A percentile compares a stretch with the other conserved stretches of the same genome.
phyloP scores from a whole-genome alignment of 805 yeast genomes.

The Metschnikowia koreensis region DNA sequence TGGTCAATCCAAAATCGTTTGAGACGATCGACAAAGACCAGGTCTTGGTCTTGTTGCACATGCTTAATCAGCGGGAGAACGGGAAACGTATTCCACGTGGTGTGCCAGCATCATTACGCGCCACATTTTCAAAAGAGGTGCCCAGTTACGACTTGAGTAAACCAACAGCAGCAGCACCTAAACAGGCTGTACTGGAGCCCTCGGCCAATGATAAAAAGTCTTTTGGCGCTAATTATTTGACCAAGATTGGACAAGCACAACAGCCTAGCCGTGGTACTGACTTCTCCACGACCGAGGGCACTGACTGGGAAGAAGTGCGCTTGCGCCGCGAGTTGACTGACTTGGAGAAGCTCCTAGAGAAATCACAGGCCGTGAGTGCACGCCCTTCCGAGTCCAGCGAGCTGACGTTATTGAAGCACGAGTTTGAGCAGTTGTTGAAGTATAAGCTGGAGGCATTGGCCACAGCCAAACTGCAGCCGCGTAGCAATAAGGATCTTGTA shows the following conservation, averaged over 20 bases:
- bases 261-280: constrained; percentile 56
- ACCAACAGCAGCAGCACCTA: background rate
- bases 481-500: constrained; percentile 36
- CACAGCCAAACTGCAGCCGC: constrained; percentile 9
- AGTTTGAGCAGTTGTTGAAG: constrained; percentile 76
- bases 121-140: constrained; percentile 83
- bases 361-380: constrained; percentile 37
- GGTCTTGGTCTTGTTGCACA: constrained; percentile 82
- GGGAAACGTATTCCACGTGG: constrained; percentile 85
- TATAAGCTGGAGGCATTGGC: constrained; percentile 66
- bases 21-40: constrained; percentile 94
- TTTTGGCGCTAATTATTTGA: constrained; percentile 56
- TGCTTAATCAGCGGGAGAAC: constrained; percentile 83
- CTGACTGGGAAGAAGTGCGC: constrained; percentile 91
- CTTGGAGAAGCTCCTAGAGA: constrained; percentile 61
- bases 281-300: constrained; percentile 67
- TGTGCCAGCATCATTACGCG: constrained; percentile 91
- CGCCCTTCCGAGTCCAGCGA: constrained; percentile 12
- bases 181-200: constrained; percentile 15
- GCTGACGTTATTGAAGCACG: constrained; percentile 46
- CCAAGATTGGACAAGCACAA: constrained; percentile 53
- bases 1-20: constrained; percentile 85
- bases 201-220: constrained; percentile 26
- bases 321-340: constrained; percentile 75
- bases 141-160: constrained; percentile 64